Percentiles rank a stretch among this genome's conserved stretches.
Evolutionary conservation across 495 filamentous ascomycete species (phyloP).

Genomic region (Aspergillus sclerotiicarbonarius): DNA sequence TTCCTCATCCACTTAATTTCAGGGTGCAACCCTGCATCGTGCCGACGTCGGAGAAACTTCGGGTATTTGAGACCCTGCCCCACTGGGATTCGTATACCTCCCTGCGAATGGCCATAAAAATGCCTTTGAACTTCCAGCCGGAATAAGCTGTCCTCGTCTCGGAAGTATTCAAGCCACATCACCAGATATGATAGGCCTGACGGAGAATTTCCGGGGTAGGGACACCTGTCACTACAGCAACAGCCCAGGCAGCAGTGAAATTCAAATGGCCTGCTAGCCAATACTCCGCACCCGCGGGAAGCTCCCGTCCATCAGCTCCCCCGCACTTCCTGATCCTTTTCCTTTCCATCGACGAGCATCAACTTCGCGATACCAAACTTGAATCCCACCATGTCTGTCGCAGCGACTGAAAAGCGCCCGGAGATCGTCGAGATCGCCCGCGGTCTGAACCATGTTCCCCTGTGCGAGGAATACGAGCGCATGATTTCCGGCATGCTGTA

Average conservation of each 20-base stretch:
- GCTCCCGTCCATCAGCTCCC: no score
- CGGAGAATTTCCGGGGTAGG: not conserved
- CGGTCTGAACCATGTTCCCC: constrained; percentile 31
- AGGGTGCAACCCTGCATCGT: not conserved
- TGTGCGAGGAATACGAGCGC: constrained; percentile 47
- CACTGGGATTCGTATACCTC: not conserved
- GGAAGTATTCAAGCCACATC: not conserved
- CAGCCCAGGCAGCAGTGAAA: no score
- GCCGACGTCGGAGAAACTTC: not conserved
- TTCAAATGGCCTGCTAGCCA: no score
- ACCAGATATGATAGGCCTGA: not conserved
- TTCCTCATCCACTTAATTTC: no score
- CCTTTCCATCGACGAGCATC: no score
- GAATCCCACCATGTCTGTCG: constrained; percentile 12
- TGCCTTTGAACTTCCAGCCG: no score
- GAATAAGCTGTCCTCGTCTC: no score
- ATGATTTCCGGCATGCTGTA: constrained; percentile 54
- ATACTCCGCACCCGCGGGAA: no score
- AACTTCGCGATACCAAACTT: no score
- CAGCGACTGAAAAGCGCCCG: constrained; percentile 39
- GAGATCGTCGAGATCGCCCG: constrained; percentile 46
- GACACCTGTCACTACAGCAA: no score
- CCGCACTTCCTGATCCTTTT: no score
- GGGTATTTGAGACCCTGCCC: not conserved
- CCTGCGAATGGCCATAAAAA: not conserved